These are phyloP conservation scores for Alliaria petiolata DNA, from an alignment of 345 rosid genomes.

Conservation along the genomic window DNA sequence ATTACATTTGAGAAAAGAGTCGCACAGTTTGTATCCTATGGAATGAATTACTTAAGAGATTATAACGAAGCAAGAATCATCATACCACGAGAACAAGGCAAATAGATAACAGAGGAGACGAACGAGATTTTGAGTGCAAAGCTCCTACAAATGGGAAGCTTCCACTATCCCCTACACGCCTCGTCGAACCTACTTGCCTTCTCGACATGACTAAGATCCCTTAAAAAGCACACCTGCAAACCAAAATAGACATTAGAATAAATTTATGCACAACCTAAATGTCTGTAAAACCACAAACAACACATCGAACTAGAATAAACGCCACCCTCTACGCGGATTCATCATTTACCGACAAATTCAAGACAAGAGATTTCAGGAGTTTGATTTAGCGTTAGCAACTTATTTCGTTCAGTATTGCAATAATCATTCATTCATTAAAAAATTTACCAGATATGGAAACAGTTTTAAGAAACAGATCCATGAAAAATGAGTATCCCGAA, in stretches of 20 bases:
- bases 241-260: background rate
- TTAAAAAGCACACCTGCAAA: slow-evolving; percentile 3
- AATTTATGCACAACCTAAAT: background rate
- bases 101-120: slow-evolving; percentile 66
- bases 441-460: slow-evolving; percentile 7
- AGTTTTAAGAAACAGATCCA: too few relatives aligned
- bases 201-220: slow-evolving; percentile 53
- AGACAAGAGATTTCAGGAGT: background rate
- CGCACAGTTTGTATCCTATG: background rate
- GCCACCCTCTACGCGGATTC: background rate
- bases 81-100: slow-evolving; percentile 68
- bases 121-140: slow-evolving; percentile 72
- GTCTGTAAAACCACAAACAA: background rate
- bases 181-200: slow-evolving; percentile 74
- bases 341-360: background rate
- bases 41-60: background rate
- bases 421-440: background rate
- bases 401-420: background rate
- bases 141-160: slow-evolving; percentile 68
- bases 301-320: background rate
- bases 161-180: slow-evolving; percentile 70
- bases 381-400: background rate
- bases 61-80: background rate
- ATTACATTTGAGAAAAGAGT: background rate
- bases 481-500: background rate